These are phyloP conservation scores for Sphenostylis stenocarpa DNA, from an alignment of 306 rosid species.

Conservation along the genomic window DNA sequence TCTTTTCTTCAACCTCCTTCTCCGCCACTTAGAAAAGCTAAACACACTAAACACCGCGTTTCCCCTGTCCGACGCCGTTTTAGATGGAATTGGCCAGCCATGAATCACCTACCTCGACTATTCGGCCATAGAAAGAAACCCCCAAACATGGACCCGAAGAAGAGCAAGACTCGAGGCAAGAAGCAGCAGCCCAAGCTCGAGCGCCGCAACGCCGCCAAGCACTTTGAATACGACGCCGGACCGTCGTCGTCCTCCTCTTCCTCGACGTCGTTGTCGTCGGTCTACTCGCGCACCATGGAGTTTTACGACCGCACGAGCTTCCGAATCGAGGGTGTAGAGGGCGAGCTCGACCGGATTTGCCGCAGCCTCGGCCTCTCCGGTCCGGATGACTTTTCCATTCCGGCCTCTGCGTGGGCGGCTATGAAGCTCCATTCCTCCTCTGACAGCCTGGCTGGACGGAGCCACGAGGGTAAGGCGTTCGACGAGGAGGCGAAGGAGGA, in stretches of 20 bases:
- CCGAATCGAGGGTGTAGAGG: constrained; percentile 72
- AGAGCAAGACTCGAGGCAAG: constrained; percentile 31
- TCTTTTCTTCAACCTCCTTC: neutral
- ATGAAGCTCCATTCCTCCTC: constrained; percentile 64
- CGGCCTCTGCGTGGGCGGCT: constrained; percentile 70
- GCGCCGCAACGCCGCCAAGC: constrained; percentile 77
- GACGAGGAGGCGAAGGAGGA: constrained; percentile 32
- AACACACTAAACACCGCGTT: neutral
- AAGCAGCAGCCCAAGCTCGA: constrained; percentile 64
- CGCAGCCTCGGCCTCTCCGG: constrained; percentile 63
- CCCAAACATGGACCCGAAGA: constrained; percentile 48
- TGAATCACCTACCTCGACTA: constrained; percentile 69
- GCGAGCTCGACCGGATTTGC: constrained; percentile 64
- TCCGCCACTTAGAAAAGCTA: neutral
- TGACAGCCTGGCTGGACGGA: constrained; percentile 49
- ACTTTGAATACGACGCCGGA: constrained; percentile 63
- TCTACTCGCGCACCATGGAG: constrained; percentile 69
- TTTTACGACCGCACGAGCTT: constrained; percentile 61
- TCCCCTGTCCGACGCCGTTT: neutral
- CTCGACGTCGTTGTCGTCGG: constrained; percentile 37
- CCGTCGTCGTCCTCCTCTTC: constrained; percentile 35
- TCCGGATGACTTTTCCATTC: constrained; percentile 74
- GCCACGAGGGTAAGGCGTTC: neutral
- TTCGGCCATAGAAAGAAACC: constrained; percentile 42
- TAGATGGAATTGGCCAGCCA: constrained; percentile 63